Conservation (phyloP, 352 stramenopile genomes). For the Blastocystis sp. region DNA sequence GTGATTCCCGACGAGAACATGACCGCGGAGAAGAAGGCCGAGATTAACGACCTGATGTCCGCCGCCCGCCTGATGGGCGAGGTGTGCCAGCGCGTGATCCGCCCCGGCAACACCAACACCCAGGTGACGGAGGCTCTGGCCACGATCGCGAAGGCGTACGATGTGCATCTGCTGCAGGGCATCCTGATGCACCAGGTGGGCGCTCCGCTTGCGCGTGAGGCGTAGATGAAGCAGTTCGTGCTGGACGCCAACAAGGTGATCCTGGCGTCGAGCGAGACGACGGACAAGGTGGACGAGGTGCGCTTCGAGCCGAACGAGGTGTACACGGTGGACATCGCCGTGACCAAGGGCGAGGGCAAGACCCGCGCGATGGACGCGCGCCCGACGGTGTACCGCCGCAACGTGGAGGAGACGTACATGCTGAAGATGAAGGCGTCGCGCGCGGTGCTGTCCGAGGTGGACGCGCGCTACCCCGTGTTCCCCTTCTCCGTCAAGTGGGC, state of each 20-base stretch:
- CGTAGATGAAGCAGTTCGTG: conserved; percentile 76
- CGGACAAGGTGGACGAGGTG: conserved; percentile 80
- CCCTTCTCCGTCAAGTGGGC: conserved; percentile 95
- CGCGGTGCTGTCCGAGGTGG: conserved; percentile 93
- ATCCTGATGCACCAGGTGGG: conserved; percentile 99
- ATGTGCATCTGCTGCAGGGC: conserved; percentile 90
- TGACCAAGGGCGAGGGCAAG: conserved; percentile 95
- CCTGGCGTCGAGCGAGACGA: conserved; percentile 83
- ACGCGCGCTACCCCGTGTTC: conserved; percentile 94
- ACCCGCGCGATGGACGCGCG: conserved; percentile 79
- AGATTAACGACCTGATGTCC: conserved; percentile 86
- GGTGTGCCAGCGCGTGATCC: conserved; percentile 90
- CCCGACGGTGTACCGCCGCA: conserved; percentile 97
- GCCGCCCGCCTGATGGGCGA: conserved; percentile 94
- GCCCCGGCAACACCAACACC: conserved; percentile 85
- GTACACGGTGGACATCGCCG: conserved; percentile 96
- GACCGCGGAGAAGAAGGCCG: background rate
- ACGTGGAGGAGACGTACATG: conserved; percentile 94
- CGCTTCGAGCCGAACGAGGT: conserved; percentile 93
- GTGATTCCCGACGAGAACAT: conserved; percentile 78
- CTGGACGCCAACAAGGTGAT: conserved; percentile 97
- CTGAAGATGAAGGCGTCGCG: conserved; percentile 89
- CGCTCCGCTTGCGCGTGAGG: background rate
- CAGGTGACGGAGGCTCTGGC: conserved; percentile 86
- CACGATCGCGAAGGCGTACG: conserved; percentile 89